Evolutionary conservation across 495 filamentous ascomycete species (phyloP), one percentile per base, ranked within the genome.

Genomic region (Lepraria neglecta): DNA sequence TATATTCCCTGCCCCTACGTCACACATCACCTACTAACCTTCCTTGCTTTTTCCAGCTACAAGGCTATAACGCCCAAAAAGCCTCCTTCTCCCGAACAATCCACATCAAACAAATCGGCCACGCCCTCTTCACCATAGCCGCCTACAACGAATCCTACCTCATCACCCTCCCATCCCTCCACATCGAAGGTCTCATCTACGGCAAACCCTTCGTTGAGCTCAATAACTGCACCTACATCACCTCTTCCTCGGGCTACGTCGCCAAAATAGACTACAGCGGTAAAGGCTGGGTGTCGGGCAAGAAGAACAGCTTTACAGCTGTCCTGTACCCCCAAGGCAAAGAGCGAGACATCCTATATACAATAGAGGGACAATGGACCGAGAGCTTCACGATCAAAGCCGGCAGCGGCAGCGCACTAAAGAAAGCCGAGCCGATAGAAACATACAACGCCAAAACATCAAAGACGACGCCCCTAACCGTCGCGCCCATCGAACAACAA

Each of bases 41-140:
- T 28, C 51, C 33, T 40, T 17, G 19, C 19, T 54, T 10, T 27
- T 28, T 46, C 30, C 64, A 88, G 75, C 80, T 98, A 4, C 84
- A 95, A 80, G 94, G 95, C 60, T 96, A 97, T 76, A 96, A 97
- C 66, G 95, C 89, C n/a, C 95, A 97, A 69, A 97, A 96, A 72
- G 94, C 91, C 7, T 91, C 87, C 27, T 96, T 97, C 71, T 88
- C 87, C 35, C 86, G 87, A 62, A 95, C 92, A 12, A 97, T 98
- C 73, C 85, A 92, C 65, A 86, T 98, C 70, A 95, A 94, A 75
- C 92, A 97, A 78, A 87, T 97, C 72, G 94, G 94, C 58, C 92
- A 97, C 68, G 91, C 92, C n/a, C 75, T 95, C 21, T 82, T 91
- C 55, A 84, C 88, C 31, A 73, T 96, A 58, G 87, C 89, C 52